These are phyloP conservation scores for Fusarium sp. DNA, from an alignment of 2,329 filamentous ascomycete species.

Conservation along the genomic window DNA sequence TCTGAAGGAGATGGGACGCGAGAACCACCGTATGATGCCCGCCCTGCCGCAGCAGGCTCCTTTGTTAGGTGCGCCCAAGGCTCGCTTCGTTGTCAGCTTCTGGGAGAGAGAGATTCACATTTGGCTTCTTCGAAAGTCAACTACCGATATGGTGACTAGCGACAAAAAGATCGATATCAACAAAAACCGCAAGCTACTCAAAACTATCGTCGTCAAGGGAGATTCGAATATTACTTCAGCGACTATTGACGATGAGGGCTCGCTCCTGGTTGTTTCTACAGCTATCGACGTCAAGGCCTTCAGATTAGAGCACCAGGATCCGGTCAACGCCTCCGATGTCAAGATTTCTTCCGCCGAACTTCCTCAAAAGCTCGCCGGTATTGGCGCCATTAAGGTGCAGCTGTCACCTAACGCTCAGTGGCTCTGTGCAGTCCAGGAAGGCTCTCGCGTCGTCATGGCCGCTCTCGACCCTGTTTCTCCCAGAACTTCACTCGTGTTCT, in stretches of 20 bases:
- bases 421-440: slow-evolving; percentile 73
- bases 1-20: slow-evolving; percentile 76
- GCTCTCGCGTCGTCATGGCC: slow-evolving; percentile 66
- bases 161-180: slow-evolving; percentile 57
- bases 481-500: slow-evolving; percentile 44
- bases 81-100: slow-evolving; percentile 86
- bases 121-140: slow-evolving; percentile 70
- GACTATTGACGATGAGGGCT: slow-evolving; percentile 76
- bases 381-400: slow-evolving; percentile 75
- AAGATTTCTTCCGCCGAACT: slow-evolving; percentile 77
- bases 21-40: slow-evolving; percentile 85
- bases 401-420: slow-evolving; percentile 78
- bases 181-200: slow-evolving; percentile 72
- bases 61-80: slow-evolving; percentile 76
- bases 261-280: slow-evolving; percentile 80
- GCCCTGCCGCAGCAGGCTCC: slow-evolving; percentile 83
- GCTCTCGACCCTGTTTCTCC: slow-evolving; percentile 38
- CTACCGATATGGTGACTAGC: slow-evolving; percentile 59
- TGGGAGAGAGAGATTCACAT: slow-evolving; percentile 90
- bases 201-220: slow-evolving; percentile 74
- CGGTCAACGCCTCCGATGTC: slow-evolving; percentile 67
- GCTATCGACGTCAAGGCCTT: slow-evolving; percentile 81
- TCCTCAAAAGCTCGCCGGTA: slow-evolving; percentile 64
- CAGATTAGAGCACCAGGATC: slow-evolving; percentile 66
- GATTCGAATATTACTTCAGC: slow-evolving; percentile 87